Conservation (phyloP, 352 stramenopile species). For the Phytophthora agathidicida region DNA sequence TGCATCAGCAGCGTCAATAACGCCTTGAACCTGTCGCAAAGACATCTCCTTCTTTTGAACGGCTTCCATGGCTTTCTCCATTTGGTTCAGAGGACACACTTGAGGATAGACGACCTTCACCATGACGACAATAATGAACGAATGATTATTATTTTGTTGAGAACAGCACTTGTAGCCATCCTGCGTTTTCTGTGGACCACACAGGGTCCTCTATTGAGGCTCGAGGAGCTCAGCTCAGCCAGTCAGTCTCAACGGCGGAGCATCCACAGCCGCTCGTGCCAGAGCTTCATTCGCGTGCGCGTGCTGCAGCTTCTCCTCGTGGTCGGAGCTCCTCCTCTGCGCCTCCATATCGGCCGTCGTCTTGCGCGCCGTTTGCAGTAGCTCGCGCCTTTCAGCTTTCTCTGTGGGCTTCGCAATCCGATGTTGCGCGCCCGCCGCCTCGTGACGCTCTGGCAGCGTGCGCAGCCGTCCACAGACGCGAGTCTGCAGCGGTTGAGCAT, state of each 20-base stretch:
- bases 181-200: too few species aligned
- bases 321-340: neutral
- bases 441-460: constrained; percentile 42
- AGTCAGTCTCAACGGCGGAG: constrained; percentile 12
- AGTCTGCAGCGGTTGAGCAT: constrained; percentile 21
- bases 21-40: too few species aligned
- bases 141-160: too few species aligned
- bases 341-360: neutral
- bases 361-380: constrained; percentile 1
- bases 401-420: neutral
- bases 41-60: too few species aligned
- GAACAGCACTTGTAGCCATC: too few species aligned
- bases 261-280: constrained; percentile 18
- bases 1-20: too few species aligned
- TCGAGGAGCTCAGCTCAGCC: constrained; percentile 3
- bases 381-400: neutral
- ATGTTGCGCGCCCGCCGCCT: constrained; percentile 48
- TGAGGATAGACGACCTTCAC: too few species aligned
- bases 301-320: constrained; percentile 4
- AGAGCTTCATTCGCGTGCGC: constrained; percentile 2
- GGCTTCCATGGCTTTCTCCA: too few species aligned
- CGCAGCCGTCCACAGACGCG: constrained; percentile 16
- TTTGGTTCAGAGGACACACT: too few species aligned
- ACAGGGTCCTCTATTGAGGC: neutral
- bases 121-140: too few species aligned